phyloP scores from a whole-genome alignment of 192 early-diverging fungal species.

The Piromyces sp. region DNA sequence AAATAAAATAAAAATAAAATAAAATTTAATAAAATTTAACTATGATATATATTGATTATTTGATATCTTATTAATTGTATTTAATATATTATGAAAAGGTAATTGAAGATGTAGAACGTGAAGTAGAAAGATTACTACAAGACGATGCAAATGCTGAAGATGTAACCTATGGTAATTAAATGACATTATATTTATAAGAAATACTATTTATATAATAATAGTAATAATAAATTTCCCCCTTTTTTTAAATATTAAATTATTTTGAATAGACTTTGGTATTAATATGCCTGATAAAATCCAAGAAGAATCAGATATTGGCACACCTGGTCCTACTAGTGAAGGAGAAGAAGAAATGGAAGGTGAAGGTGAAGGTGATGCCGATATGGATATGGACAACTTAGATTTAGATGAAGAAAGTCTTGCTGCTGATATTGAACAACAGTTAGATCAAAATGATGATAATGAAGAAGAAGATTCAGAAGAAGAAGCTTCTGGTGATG shows the following conservation, averaged over 20 bases:
- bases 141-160: conserved; percentile 55
- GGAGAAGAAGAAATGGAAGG: not conserved
- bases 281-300: not conserved
- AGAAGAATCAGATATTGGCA: not conserved
- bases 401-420: not conserved
- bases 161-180: conserved; percentile 35
- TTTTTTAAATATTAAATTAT: no score
- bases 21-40: no score
- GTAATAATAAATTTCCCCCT: no score
- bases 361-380: not conserved
- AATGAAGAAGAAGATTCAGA: not conserved
- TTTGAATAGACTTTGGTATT: not conserved
- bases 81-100: conserved; percentile 28
- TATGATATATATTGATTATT: no score
- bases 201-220: no score
- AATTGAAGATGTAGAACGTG: conserved; percentile 64
- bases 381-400: not conserved
- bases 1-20: no score
- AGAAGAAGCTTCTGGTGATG: not conserved
- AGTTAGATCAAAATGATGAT: not conserved
- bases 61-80: no score
- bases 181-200: no score
- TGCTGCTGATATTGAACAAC: not conserved
- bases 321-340: not conserved
- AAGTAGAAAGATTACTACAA: conserved; percentile 60